These are phyloP conservation scores for Podaxis sp. DNA, from an alignment of 768 basidiomycete species.

Conservation along the genomic window DNA sequence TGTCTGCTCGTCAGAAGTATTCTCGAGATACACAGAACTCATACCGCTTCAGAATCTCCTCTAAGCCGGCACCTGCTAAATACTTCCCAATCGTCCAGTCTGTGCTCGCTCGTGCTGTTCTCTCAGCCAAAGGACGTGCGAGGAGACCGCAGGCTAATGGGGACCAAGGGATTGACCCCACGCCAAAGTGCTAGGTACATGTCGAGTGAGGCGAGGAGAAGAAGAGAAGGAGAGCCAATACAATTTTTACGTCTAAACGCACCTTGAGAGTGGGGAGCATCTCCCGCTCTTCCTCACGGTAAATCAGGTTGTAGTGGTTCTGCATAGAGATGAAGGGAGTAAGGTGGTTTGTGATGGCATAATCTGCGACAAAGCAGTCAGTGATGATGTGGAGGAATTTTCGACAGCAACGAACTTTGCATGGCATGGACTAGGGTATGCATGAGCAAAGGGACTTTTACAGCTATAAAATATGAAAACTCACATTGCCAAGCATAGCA, in stretches of 20 bases:
- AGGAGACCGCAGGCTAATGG: constrained; percentile 54
- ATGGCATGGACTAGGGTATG: constrained; percentile 45
- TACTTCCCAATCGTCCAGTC: constrained; percentile 35
- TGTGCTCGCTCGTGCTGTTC: constrained; percentile 38
- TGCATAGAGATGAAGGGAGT: constrained; percentile 72
- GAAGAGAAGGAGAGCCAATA: not conserved
- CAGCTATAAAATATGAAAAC: constrained; percentile 13
- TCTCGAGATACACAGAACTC: constrained; percentile 13
- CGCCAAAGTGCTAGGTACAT: constrained; percentile 46
- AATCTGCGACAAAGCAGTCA: constrained; percentile 36
- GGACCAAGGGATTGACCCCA: constrained; percentile 61
- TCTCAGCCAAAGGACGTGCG: constrained; percentile 37
- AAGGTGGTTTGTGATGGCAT: constrained; percentile 56
- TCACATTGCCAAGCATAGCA: constrained; percentile 57
- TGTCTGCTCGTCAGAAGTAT: not conserved
- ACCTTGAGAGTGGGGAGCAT: constrained; percentile 63
- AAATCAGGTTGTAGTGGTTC: constrained; percentile 61
- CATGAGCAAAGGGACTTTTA: not conserved
- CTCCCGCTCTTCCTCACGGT: constrained; percentile 66
- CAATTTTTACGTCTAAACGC: not conserved
- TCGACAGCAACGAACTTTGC: constrained; percentile 43
- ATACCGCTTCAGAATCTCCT: constrained; percentile 41
- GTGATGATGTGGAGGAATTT: not conserved
- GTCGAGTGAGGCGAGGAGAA: not conserved
- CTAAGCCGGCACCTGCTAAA: constrained; percentile 23